These are phyloP conservation scores for Ophiostoma australiae DNA, from an alignment of 2,329 filamentous ascomycete genomes.

Conservation along the genomic window DNA sequence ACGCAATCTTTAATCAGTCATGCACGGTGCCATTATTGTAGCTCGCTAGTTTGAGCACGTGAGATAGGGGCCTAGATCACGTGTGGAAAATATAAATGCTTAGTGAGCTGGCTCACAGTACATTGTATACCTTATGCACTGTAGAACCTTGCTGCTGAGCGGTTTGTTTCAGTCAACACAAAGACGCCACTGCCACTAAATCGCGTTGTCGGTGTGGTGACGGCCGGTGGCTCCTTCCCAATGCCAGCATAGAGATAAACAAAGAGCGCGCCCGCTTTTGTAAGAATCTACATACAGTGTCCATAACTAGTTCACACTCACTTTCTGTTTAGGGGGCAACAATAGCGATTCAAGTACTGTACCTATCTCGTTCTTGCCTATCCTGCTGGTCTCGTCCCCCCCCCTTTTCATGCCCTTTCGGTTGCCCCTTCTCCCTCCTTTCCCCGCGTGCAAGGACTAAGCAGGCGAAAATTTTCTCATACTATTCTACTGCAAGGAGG, in stretches of 20 bases:
- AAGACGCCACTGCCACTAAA: not conserved
- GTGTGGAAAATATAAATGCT: not conserved
- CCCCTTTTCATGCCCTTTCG: not conserved
- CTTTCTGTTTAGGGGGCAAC: not conserved
- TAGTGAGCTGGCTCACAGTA: not conserved
- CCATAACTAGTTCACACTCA: not conserved
- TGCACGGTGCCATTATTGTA: not conserved
- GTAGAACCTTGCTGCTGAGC: not conserved
- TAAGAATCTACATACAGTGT: not conserved
- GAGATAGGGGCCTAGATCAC: not conserved
- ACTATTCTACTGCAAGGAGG: slow-evolving; percentile 13
- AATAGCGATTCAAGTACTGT: not conserved
- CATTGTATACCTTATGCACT: not conserved
- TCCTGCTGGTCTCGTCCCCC: not conserved
- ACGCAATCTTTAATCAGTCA: not conserved
- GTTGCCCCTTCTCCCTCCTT: slow-evolving; percentile 10
- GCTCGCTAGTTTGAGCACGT: not conserved
- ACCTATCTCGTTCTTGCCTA: not conserved
- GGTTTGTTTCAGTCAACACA: not conserved
- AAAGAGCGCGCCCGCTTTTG: not conserved
- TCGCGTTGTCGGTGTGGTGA: not conserved
- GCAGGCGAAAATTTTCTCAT: slow-evolving; percentile 21
- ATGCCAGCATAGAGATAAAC: not conserved
- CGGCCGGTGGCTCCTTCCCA: not conserved
- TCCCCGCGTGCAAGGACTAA: slow-evolving; percentile 17